Percentiles rank a stretch among this genome's conserved stretches.
Conservation (phyloP, 305 asterid genomes). For the Stenogyne calaminthoides region DNA sequence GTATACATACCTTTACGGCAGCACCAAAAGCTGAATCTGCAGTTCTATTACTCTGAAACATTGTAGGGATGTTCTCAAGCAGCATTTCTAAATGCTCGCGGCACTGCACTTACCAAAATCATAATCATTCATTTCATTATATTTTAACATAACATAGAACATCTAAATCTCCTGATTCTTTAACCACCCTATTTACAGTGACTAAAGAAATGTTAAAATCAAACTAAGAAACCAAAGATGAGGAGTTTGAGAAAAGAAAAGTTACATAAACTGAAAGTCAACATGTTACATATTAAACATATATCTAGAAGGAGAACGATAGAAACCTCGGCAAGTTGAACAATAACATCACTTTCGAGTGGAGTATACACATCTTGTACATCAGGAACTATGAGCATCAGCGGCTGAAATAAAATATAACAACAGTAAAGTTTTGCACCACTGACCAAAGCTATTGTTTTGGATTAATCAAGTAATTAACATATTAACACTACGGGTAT, state of each 20-base stretch:
- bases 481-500: constrained; percentile 10
- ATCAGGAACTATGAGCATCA: constrained; percentile 98
- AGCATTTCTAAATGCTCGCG: constrained; percentile 88
- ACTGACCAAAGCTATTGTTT: constrained; percentile 12
- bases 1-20: constrained; percentile 73
- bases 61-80: constrained; percentile 88
- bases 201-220: neutral
- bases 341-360: constrained; percentile 88
- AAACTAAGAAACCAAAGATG: neutral
- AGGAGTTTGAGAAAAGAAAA: constrained; percentile 13
- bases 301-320: constrained; percentile 22
- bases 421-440: constrained; percentile 31
- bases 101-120: constrained; percentile 59
- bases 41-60: constrained; percentile 82
- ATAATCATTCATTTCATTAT: constrained; percentile 21
- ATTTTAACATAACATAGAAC: constrained; percentile 13
- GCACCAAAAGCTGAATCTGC: constrained; percentile 98
- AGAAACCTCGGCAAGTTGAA: constrained; percentile 91
- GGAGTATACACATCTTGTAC: constrained; percentile 99
- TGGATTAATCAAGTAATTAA: constrained; percentile 16
- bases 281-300: constrained; percentile 27
- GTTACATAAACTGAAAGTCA: constrained; percentile 23
- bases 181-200: constrained; percentile 5
- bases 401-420: constrained; percentile 67
- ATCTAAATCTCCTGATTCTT: constrained; percentile 17